These are phyloP conservation scores for Chaetomium cochliodes DNA, from an alignment of 495 filamentous ascomycete genomes.

Conservation along the genomic window DNA sequence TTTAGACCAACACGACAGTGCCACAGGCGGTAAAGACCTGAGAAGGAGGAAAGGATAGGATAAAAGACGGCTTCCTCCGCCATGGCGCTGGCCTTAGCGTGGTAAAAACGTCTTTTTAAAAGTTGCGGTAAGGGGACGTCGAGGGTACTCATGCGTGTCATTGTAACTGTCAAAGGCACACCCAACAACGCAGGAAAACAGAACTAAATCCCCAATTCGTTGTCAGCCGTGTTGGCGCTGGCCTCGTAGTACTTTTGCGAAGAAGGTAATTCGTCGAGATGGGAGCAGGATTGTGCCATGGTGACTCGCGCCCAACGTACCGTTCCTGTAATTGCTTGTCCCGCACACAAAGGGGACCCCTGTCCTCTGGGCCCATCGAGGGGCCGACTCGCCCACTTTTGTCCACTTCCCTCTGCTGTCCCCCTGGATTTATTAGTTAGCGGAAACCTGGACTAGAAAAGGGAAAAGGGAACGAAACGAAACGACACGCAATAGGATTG, in stretches of 20 bases:
- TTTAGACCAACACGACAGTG: not conserved
- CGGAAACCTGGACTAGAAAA: not conserved
- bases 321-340: constrained; percentile 14
- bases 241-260: not conserved
- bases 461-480: not conserved
- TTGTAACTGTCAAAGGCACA: not conserved
- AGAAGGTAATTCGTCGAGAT: not conserved
- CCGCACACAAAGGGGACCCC: not conserved
- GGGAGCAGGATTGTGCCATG: not conserved
- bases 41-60: not conserved
- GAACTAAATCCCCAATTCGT: not conserved
- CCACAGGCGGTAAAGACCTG: not conserved
- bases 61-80: constrained; percentile 1
- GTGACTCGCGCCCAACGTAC: not conserved
- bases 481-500: not conserved
- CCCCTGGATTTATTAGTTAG: constrained; percentile 2
- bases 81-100: not conserved
- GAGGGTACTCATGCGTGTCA: not conserved
- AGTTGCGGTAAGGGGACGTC: not conserved
- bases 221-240: not conserved
- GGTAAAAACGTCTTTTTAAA: not conserved
- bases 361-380: constrained; percentile 5
- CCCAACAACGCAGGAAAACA: not conserved
- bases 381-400: constrained; percentile 18
- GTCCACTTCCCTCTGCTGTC: constrained; percentile 2